Evolutionary conservation across 2,329 filamentous ascomycete species (phyloP).

Genomic region (Neonectria faginata): DNA sequence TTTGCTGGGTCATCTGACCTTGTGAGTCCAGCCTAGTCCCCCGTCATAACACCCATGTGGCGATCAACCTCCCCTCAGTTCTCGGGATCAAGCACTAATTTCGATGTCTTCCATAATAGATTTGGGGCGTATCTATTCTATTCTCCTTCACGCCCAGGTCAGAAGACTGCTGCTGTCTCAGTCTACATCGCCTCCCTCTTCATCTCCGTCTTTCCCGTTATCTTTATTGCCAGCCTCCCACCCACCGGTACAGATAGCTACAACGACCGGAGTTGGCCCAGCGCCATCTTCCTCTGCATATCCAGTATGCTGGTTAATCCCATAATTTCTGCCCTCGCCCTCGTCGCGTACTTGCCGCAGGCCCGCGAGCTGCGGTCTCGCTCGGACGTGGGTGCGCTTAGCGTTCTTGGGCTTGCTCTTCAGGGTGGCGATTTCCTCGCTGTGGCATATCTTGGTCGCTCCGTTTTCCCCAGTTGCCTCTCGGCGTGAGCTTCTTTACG

Average conservation of each 20-base stretch:
- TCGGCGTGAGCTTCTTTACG: not conserved
- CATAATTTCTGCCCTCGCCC: not conserved
- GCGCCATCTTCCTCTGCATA: not conserved
- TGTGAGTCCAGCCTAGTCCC: not conserved
- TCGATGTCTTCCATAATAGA: not conserved
- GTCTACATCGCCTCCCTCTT: not conserved
- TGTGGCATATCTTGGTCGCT: constrained; percentile 3
- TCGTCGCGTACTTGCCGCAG: not conserved
- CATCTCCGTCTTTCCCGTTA: constrained; percentile 2
- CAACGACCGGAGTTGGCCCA: not conserved
- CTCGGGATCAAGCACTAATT: not conserved
- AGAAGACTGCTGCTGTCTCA: not conserved
- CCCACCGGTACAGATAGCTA: not conserved
- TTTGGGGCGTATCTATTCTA: constrained; percentile 3
- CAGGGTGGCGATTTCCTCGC: not conserved
- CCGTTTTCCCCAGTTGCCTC: not conserved
- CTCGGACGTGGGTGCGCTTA: constrained; percentile 3
- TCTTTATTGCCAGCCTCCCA: constrained; percentile 3
- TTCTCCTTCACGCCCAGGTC: not conserved
- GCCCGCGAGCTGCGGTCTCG: constrained; percentile 8
- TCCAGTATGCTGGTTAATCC: constrained; percentile 1
- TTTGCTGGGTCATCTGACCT: constrained; percentile 3
- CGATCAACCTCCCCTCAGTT: not conserved
- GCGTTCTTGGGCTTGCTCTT: not conserved
- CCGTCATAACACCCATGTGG: not conserved